Evolutionary conservation across 129 eudicot species (phyloP).

Genomic region (Calendula officinalis): DNA sequence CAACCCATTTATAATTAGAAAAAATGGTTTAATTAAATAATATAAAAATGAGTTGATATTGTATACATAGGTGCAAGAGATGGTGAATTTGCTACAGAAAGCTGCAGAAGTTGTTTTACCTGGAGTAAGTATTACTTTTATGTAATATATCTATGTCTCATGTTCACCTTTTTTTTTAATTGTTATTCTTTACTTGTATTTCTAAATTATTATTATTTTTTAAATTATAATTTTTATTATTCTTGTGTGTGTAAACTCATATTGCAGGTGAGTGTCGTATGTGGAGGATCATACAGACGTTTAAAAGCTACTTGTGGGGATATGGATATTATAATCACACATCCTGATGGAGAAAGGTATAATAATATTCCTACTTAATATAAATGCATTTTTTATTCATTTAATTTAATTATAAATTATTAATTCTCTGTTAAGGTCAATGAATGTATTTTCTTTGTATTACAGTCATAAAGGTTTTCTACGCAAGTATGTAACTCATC

Average conservation of each 20-base stretch:
- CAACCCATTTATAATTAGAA: background rate
- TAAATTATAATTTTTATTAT: background rate
- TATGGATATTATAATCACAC: slow-evolving; percentile 86
- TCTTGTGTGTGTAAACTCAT: slow-evolving; percentile 21
- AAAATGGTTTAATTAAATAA: background rate
- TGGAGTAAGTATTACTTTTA: slow-evolving; percentile 55
- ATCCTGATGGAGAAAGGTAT: slow-evolving; percentile 92
- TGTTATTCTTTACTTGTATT: background rate
- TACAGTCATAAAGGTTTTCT: slow-evolving; percentile 91
- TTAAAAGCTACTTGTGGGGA: slow-evolving; percentile 95
- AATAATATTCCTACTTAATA: slow-evolving; percentile 4
- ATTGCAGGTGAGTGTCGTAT: slow-evolving; percentile 55
- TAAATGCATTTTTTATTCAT: background rate
- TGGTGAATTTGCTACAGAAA: slow-evolving; percentile 68
- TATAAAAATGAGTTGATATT: slow-evolving; percentile 8
- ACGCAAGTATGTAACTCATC: slow-evolving; percentile 59
- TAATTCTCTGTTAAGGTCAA: background rate
- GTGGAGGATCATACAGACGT: slow-evolving; percentile 98
- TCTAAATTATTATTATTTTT: background rate
- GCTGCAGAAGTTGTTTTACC: slow-evolving; percentile 78
- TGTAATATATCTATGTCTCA: background rate
- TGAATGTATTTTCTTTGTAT: slow-evolving; percentile 11
- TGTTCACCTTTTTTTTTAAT: background rate
- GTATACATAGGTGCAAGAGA: slow-evolving; percentile 68
- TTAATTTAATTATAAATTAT: background rate